These are phyloP conservation scores for Phytophthora litchii DNA, from an alignment of 352 stramenopile genomes.

Conservation along the genomic window DNA sequence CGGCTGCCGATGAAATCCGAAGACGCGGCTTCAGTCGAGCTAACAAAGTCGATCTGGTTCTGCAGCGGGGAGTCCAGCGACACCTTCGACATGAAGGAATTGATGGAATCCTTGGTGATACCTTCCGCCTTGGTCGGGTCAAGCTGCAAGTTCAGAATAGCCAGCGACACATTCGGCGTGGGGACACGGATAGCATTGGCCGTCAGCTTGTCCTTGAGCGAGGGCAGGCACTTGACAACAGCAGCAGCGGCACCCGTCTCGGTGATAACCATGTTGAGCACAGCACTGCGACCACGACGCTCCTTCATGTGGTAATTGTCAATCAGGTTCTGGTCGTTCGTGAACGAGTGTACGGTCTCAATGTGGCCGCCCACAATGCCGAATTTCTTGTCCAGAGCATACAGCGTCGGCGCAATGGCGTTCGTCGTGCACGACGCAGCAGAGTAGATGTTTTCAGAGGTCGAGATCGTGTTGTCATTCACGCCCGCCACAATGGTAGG, in stretches of 20 bases:
- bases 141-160: conserved; percentile 95
- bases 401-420: conserved; percentile 78
- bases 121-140: conserved; percentile 72
- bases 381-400: conserved; percentile 82
- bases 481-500: conserved; percentile 84
- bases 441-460: conserved; percentile 70
- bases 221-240: conserved; percentile 91
- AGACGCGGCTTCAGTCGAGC: conserved; percentile 82
- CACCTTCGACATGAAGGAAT: conserved; percentile 78
- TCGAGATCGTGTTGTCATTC: conserved; percentile 74
- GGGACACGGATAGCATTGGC: conserved; percentile 98
- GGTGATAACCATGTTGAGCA: conserved; percentile 92
- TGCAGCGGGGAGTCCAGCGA: conserved; percentile 86
- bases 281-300: conserved; percentile 81
- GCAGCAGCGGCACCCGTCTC: conserved; percentile 84
- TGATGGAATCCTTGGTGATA: conserved; percentile 75
- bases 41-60: conserved; percentile 90
- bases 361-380: conserved; percentile 86
- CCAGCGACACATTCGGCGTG: conserved; percentile 98
- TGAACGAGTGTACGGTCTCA: conserved; percentile 91
- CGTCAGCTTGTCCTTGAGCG: conserved; percentile 97
- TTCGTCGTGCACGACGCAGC: conserved; percentile 88
- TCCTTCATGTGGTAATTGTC: conserved; percentile 92
- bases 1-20: conserved; percentile 87
- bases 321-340: conserved; percentile 90